Evolutionary conservation across 192 early-diverging fungal species (phyloP).

Genomic region (Backusella westeae): DNA sequence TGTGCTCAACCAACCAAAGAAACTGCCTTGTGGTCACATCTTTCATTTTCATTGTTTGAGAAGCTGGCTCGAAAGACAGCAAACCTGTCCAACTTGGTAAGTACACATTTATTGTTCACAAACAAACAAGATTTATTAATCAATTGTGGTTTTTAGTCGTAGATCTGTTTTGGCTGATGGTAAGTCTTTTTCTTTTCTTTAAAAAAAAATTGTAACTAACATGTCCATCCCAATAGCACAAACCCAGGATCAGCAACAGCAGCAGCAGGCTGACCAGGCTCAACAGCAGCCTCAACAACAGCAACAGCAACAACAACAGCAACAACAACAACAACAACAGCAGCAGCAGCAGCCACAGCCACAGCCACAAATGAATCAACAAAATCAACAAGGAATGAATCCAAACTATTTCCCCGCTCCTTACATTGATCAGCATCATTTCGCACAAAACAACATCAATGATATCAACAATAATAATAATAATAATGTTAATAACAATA

Average conservation of each 20-base stretch:
- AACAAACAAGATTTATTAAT: background rate
- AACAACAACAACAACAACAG: background rate
- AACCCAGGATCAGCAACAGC: slow-evolving; percentile 14
- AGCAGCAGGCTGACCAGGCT: background rate
- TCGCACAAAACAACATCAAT: background rate
- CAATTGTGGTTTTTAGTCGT: slow-evolving; percentile 32
- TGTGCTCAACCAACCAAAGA: slow-evolving; percentile 77
- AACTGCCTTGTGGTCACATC: slow-evolving; percentile 93
- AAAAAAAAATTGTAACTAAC: background rate
- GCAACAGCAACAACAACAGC: background rate
- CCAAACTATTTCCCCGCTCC: background rate
- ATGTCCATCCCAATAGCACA: background rate
- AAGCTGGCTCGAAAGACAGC: slow-evolving; percentile 97
- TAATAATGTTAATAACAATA: background rate
- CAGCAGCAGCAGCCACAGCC: slow-evolving; percentile 11
- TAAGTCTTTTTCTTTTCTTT: background rate
- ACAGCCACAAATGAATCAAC: background rate
- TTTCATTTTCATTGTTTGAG: slow-evolving; percentile 97
- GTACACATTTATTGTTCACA: background rate
- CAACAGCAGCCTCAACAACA: background rate
- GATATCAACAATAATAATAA: background rate
- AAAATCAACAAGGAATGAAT: background rate
- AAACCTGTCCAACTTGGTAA: slow-evolving; percentile 95
- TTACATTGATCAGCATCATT: background rate
- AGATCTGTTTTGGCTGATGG: slow-evolving; percentile 43